These are phyloP conservation scores for Cryomyces minteri DNA, from an alignment of 495 filamentous ascomycete species.

Conservation along the genomic window DNA sequence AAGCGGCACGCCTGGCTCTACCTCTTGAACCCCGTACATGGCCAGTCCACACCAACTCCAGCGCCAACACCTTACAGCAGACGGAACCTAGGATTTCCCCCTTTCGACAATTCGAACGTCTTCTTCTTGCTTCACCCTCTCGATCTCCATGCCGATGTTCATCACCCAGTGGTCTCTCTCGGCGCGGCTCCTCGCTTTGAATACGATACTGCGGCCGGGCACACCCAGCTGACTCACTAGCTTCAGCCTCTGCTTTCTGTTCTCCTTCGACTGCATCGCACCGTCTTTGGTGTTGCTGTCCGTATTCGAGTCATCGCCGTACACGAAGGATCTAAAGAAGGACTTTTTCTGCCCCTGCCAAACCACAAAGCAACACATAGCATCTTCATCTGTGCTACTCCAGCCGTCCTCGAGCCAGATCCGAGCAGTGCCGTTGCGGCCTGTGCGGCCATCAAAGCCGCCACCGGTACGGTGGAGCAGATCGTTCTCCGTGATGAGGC, in stretches of 20 bases:
- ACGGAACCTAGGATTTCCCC: constrained; percentile 3
- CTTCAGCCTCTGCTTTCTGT: constrained; percentile 8
- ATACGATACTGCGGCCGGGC: constrained; percentile 48
- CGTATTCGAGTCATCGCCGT: constrained; percentile 15
- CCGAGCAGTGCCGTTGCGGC: constrained; percentile 42
- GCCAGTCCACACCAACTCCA: too few species aligned
- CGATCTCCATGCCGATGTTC: constrained; percentile 55
- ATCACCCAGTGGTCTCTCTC: constrained; percentile 65
- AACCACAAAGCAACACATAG: constrained; percentile 52
- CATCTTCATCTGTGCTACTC: constrained; percentile 52
- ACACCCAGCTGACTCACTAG: constrained; percentile 31
- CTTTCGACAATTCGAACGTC: constrained; percentile 39
- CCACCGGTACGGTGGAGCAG: constrained; percentile 51
- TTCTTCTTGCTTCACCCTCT: constrained; percentile 41
- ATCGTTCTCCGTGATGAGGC: constrained; percentile 46
- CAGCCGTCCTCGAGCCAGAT: constrained; percentile 46
- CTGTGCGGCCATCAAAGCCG: constrained; percentile 49
- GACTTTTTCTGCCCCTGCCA: constrained; percentile 47
- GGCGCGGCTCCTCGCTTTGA: constrained; percentile 48
- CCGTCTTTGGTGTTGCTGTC: not conserved
- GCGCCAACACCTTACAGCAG: too few species aligned
- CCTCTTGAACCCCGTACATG: too few species aligned
- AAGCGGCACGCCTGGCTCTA: too few species aligned
- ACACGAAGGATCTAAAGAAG: constrained; percentile 36
- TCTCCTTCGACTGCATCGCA: constrained; percentile 24